Percentiles rank a stretch among this genome's conserved stretches.
Conservation (phyloP, 768 basidiomycete species). For the Leucocoprinus leucothites region DNA sequence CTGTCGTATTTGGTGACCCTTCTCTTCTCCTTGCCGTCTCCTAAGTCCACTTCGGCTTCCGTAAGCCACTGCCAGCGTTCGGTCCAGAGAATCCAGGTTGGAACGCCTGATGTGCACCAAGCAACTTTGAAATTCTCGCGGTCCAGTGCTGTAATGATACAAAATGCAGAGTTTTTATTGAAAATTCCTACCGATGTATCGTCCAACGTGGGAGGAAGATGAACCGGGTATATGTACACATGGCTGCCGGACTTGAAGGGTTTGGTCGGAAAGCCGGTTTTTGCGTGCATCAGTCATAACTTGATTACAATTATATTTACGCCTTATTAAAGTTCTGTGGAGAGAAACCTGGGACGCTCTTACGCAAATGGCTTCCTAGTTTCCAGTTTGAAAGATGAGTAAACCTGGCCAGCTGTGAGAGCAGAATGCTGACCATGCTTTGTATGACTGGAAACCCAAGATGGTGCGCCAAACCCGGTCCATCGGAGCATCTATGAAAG, state of each 20-base stretch:
- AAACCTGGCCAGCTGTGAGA: neutral
- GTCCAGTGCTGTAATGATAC: slow-evolving; percentile 48
- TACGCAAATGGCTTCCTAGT: slow-evolving; percentile 69
- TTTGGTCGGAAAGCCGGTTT: slow-evolving; percentile 43
- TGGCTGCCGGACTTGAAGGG: slow-evolving; percentile 44
- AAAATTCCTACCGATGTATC: slow-evolving; percentile 31
- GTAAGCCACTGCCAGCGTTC: slow-evolving; percentile 67
- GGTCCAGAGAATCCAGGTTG: slow-evolving; percentile 45
- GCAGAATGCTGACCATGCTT: slow-evolving; percentile 46
- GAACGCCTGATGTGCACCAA: slow-evolving; percentile 45
- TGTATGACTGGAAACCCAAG: slow-evolving; percentile 59
- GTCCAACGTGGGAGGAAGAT: slow-evolving; percentile 60
- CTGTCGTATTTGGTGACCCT: slow-evolving; percentile 57
- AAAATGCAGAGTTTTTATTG: slow-evolving; percentile 37
- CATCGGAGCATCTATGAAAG: slow-evolving; percentile 56
- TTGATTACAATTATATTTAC: slow-evolving; percentile 42
- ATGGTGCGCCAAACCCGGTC: slow-evolving; percentile 62
- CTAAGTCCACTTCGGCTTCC: slow-evolving; percentile 11
- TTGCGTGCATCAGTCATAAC: slow-evolving; percentile 34
- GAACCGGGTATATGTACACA: slow-evolving; percentile 45
- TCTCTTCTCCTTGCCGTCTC: slow-evolving; percentile 40
- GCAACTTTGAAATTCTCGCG: slow-evolving; percentile 50
- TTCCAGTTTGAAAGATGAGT: neutral
- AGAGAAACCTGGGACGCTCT: slow-evolving; percentile 19
- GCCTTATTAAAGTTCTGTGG: neutral